Evolutionary conservation across 2,329 filamentous ascomycete species (phyloP).

Genomic region (Akanthomyces dipterigenus): DNA sequence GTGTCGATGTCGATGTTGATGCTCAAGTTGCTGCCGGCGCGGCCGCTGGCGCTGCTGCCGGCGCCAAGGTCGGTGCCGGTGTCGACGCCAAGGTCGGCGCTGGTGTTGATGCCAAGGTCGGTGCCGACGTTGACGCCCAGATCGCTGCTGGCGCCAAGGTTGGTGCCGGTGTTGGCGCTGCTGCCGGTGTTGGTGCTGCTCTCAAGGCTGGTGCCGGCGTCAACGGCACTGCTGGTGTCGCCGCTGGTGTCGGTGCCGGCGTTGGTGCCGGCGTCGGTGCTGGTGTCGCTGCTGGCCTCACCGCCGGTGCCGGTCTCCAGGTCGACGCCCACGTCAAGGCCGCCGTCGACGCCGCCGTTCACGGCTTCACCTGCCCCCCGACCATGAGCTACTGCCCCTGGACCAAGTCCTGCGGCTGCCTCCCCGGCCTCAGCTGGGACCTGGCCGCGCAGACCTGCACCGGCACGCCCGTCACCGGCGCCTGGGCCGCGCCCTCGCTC

Average conservation of each 20-base stretch:
- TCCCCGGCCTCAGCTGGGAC: constrained; percentile 35
- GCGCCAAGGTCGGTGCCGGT: neutral
- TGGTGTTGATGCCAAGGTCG: constrained; percentile 18
- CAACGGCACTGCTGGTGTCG: constrained; percentile 13
- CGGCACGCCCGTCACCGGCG: constrained; percentile 22
- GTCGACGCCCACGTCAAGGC: constrained; percentile 20
- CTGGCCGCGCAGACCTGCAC: constrained; percentile 21
- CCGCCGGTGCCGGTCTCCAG: constrained; percentile 1
- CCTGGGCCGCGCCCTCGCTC: constrained; percentile 27
- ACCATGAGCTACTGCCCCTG: constrained; percentile 32
- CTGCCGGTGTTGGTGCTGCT: neutral
- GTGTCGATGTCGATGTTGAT: neutral
- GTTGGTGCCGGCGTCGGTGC: neutral
- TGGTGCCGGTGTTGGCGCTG: neutral
- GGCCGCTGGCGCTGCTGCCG: neutral
- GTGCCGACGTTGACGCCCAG: neutral
- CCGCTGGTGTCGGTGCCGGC: too few species aligned
- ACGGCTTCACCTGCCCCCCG: constrained; percentile 25
- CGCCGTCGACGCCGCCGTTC: constrained; percentile 10
- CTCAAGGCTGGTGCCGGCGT: neutral
- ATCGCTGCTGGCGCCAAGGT: neutral
- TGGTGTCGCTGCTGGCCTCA: constrained; percentile 25
- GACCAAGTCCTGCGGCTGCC: constrained; percentile 36
- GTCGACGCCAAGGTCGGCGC: constrained; percentile 15
- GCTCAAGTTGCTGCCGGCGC: neutral